These are phyloP conservation scores for Exidia glandulosa DNA, from an alignment of 768 basidiomycete genomes.

Conservation along the genomic window DNA sequence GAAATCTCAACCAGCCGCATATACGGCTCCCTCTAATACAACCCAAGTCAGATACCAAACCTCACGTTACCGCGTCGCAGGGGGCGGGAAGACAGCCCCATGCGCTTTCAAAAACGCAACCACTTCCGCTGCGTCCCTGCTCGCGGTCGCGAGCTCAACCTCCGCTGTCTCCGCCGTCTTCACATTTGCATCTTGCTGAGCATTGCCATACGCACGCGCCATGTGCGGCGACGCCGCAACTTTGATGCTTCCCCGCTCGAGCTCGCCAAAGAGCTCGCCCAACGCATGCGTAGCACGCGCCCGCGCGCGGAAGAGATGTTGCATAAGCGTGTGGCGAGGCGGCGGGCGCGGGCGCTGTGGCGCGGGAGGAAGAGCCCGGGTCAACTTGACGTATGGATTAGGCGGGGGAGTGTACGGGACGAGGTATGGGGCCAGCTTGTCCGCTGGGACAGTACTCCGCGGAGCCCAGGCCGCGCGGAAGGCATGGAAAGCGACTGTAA, in stretches of 20 bases:
- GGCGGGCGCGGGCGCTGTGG: slow-evolving; percentile 6
- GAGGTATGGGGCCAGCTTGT: slow-evolving; percentile 56
- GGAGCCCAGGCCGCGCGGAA: slow-evolving; percentile 91
- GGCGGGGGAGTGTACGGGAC: slow-evolving; percentile 59
- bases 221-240: slow-evolving; percentile 42
- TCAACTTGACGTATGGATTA: slow-evolving; percentile 43
- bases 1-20: no score
- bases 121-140: slow-evolving; percentile 57
- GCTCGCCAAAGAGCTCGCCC: slow-evolving; percentile 55
- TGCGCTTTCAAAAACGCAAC: slow-evolving; percentile 52
- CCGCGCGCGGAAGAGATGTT: slow-evolving; percentile 81
- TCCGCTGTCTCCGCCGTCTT: neutral
- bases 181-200: neutral
- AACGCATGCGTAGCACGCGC: slow-evolving; percentile 70
- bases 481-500: slow-evolving; percentile 92
- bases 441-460: slow-evolving; percentile 54
- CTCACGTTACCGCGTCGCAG: no score
- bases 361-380: slow-evolving; percentile 10
- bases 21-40: no score
- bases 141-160: neutral
- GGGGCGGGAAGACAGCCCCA: slow-evolving; percentile 42
- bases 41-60: no score
- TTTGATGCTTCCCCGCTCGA: slow-evolving; percentile 21
- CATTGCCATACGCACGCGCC: slow-evolving; percentile 25
- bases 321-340: slow-evolving; percentile 41